A percentile compares a stretch with the other conserved stretches of the same genome.
Evolutionary conservation across 2,329 filamentous ascomycete species (phyloP).

Genomic region (Fusarium pilosicola): DNA sequence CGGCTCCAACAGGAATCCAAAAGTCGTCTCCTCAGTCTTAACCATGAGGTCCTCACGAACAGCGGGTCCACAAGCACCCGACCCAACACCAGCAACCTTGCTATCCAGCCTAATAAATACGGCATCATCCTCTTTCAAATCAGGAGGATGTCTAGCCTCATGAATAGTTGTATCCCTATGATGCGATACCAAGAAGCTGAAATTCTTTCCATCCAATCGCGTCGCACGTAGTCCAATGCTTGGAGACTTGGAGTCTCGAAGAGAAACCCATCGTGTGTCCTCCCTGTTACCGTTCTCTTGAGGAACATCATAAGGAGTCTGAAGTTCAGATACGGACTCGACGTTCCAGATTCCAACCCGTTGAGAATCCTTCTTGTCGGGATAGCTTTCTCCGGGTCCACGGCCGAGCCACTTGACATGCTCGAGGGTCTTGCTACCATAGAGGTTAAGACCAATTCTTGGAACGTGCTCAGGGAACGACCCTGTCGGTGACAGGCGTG

Average conservation of each 20-base stretch:
- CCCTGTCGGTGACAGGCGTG: conserved; percentile 57
- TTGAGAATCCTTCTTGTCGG: conserved; percentile 68
- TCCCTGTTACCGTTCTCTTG: conserved; percentile 75
- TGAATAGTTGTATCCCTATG: conserved; percentile 64
- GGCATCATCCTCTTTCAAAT: conserved; percentile 63
- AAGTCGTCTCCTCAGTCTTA: conserved; percentile 52
- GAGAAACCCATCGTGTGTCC: conserved; percentile 66
- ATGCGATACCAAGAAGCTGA: conserved; percentile 66
- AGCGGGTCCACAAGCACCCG: conserved; percentile 59
- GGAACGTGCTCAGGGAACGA: conserved; percentile 66
- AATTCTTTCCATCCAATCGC: conserved; percentile 31
- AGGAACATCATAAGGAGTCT: conserved; percentile 71
- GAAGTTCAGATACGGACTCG: conserved; percentile 58
- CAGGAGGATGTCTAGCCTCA: conserved; percentile 70
- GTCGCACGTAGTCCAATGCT: conserved; percentile 34
- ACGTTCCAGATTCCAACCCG: conserved; percentile 59
- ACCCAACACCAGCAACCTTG: conserved; percentile 60
- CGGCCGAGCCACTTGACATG: conserved; percentile 68
- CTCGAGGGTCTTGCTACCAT: conserved; percentile 58
- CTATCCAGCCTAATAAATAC: conserved; percentile 56
- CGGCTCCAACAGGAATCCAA: conserved; percentile 54
- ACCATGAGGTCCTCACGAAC: conserved; percentile 58
- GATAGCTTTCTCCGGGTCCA: conserved; percentile 72
- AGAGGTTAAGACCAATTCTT: conserved; percentile 68
- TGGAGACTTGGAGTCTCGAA: conserved; percentile 38